A percentile compares a stretch with the other conserved stretches of the same genome.
Conservation (phyloP, 495 filamentous ascomycete genomes). For the Corynascus novoguineensis region DNA sequence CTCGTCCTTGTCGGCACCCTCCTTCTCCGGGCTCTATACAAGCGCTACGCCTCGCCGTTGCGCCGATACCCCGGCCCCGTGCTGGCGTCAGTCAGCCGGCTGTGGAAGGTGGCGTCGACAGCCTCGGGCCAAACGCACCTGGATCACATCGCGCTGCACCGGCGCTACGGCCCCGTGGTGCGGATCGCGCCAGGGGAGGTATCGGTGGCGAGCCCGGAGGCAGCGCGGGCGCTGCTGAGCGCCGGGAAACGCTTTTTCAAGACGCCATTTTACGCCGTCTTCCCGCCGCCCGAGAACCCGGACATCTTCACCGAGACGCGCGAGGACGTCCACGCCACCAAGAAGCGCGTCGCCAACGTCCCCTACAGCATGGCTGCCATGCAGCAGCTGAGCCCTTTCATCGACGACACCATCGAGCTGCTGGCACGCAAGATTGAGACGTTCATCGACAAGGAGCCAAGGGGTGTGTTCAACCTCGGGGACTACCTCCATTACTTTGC, state of each 20-base stretch:
- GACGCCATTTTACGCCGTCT: constrained; percentile 51
- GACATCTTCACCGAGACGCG: constrained; percentile 54
- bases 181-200: constrained; percentile 54
- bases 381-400: constrained; percentile 44
- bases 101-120: constrained; percentile 43
- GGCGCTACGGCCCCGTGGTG: constrained; percentile 52
- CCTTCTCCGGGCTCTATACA: constrained; percentile 31
- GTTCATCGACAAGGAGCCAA: constrained; percentile 8
- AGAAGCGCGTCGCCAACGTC: constrained; percentile 52
- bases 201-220: constrained; percentile 47
- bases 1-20: constrained; percentile 31
- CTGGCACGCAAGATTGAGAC: constrained; percentile 38
- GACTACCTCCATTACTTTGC: constrained; percentile 51
- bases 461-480: constrained; percentile 40
- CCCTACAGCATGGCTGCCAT: constrained; percentile 52
- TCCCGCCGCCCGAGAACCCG: constrained; percentile 53
- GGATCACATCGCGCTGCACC: constrained; percentile 44
- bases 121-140: constrained; percentile 38
- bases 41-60: constrained; percentile 42
- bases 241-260: constrained; percentile 53
- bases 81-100: constrained; percentile 41
- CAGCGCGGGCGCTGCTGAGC: constrained; percentile 42
- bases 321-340: constrained; percentile 50
- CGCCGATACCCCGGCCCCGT: constrained; percentile 47
- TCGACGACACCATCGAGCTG: constrained; percentile 45